Conservation (phyloP, 2,329 filamentous ascomycete species). For the Aspergillus clavatus region DNA sequence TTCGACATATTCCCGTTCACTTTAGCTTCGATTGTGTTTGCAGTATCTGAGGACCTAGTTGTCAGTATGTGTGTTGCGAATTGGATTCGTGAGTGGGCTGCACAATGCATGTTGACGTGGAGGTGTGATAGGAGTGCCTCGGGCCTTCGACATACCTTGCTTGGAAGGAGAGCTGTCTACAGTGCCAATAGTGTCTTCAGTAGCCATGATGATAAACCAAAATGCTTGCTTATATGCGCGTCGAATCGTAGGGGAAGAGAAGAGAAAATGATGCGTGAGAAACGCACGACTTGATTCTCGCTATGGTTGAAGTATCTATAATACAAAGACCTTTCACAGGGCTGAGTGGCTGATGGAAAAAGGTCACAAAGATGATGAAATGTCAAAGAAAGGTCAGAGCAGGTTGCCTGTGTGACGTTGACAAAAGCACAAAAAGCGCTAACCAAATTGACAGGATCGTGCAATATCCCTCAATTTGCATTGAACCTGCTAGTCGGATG, state of each 20-base stretch:
- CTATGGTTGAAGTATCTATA: slow-evolving; percentile 4
- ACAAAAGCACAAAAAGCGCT: slow-evolving; percentile 25
- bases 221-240: slow-evolving; percentile 3
- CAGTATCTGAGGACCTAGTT: slow-evolving; percentile 10
- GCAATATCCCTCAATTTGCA: slow-evolving; percentile 5
- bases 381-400: slow-evolving; percentile 13
- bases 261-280: slow-evolving; percentile 7
- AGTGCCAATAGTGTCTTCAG: slow-evolving; percentile 8
- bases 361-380: slow-evolving; percentile 9
- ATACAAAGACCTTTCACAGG: slow-evolving; percentile 5
- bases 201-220: slow-evolving; percentile 22
- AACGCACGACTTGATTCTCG: slow-evolving; percentile 13
- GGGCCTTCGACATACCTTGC: slow-evolving; percentile 22
- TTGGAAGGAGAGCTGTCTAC: slow-evolving; percentile 9
- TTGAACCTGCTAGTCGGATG: slow-evolving; percentile 1
- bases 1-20: slow-evolving; percentile 1
- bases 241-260: slow-evolving; percentile 1
- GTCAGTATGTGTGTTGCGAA: too few species aligned
- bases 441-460: slow-evolving; percentile 20
- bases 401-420: slow-evolving; percentile 34
- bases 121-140: neutral
- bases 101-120: neutral
- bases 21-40: slow-evolving; percentile 8
- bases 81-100: too few species aligned
- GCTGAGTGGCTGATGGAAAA: slow-evolving; percentile 12